Conservation (phyloP, 1,139 yeast genomes). For the Blastobotrys capitulatus region DNA sequence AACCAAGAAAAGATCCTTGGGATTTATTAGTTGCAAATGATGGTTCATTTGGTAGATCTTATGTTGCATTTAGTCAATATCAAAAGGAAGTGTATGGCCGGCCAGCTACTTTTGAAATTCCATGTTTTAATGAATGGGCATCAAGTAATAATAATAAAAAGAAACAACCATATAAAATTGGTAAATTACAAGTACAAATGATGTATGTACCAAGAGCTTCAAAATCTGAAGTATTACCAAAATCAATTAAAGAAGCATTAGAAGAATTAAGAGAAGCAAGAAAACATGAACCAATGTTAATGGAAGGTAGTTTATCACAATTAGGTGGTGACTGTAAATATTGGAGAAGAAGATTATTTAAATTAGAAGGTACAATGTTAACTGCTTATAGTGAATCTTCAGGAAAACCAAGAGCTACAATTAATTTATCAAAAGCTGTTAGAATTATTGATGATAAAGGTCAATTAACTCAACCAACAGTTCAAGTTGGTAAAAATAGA, state of each 20-base stretch:
- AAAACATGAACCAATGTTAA: constrained; percentile 15
- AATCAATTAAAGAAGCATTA: constrained; percentile 46
- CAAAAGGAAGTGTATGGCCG: constrained; percentile 51
- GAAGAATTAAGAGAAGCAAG: constrained; percentile 31
- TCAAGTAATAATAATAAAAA: constrained; percentile 28
- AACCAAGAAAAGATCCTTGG: constrained; percentile 19
- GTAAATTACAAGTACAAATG: constrained; percentile 61
- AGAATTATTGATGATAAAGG: constrained; percentile 32
- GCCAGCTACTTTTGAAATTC: constrained; percentile 48
- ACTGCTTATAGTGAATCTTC: constrained; percentile 61
- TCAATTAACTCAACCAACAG: constrained; percentile 24
- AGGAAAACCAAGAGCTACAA: constrained; percentile 61
- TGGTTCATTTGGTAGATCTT: constrained; percentile 82
- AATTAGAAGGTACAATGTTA: constrained; percentile 53
- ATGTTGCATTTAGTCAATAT: constrained; percentile 56
- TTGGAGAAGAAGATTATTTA: constrained; percentile 60
- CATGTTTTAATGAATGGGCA: constrained; percentile 81
- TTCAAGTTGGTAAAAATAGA: constrained; percentile 23
- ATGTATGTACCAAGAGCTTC: constrained; percentile 57
- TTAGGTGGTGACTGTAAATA: constrained; percentile 71
- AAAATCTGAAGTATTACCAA: constrained; percentile 45
- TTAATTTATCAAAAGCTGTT: constrained; percentile 59
- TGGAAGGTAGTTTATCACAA: constrained; percentile 63
- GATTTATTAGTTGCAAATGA: constrained; percentile 55
- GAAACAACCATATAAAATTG: constrained; percentile 56